Evolutionary conservation across 2,329 filamentous ascomycete species (phyloP), one percentile per base, ranked within the genome.

Genomic region (Sordariomycetes sp.): DNA sequence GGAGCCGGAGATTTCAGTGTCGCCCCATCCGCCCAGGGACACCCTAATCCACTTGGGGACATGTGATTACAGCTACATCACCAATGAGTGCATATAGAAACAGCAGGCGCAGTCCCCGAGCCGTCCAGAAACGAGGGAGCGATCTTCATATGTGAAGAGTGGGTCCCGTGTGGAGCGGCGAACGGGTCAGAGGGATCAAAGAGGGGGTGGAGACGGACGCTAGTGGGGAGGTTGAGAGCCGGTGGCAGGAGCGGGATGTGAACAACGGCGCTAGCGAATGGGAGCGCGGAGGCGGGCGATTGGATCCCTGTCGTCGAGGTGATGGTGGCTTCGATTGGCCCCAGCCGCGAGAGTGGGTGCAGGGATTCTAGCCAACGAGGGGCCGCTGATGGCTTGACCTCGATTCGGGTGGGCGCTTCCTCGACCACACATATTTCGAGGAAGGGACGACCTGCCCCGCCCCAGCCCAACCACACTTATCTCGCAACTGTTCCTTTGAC

Each of bases 321-420:
- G 69, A 70, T 70, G 62, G 61, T 56, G 58, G 59, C 60, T 61
- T 62, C 66, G 61, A 70, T 71, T 71, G 69, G 69, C 59, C 61
- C 58, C 55, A 60, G 55, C 60, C 60, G 59, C 53, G 57, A 60
- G 57, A 65, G 61, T 63, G 62, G 63, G 62, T 64, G 63, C 60
- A 64, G 60, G 57, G 62, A 58, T 57, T 56, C 45, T 61, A 62
- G 57, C 73, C 72, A 74, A 74, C 74, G 63, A 61, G 58, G 59
- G 62, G 57, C 61, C 64, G 59, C 63, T 66, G 65, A 59, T 63
- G 60, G 62, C 61, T 59, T 64, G 60, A 53, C 61, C 63, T 63
- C 66, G 45, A 60, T 59, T 61, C 35, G 62, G 61, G 62, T 35
- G 62, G 65, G 66, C 67, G 66, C 67, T 69, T 66, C 65, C 65